Evolutionary conservation across 1,284 basidiomycete genomes (phyloP).

Genomic region (Cutaneotrichosporon spelunceum): DNA sequence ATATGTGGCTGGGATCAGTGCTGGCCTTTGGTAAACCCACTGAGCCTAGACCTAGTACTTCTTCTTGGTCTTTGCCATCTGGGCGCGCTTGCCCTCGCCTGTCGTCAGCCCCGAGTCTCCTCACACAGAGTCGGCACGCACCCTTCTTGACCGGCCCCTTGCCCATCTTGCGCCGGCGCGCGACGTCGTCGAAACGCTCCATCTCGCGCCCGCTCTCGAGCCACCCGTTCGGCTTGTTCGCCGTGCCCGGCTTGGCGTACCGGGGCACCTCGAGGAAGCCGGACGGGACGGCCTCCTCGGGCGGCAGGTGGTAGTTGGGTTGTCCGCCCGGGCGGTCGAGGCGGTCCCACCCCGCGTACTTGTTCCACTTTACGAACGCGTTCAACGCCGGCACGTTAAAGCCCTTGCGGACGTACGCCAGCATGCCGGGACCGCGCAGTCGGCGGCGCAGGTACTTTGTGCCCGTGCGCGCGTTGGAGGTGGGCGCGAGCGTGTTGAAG

Average conservation of each 20-base stretch:
- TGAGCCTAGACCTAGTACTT: slow-evolving; percentile 10
- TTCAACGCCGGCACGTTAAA: slow-evolving; percentile 24
- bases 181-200: slow-evolving; percentile 34
- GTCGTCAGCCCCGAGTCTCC: neutral
- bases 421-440: slow-evolving; percentile 72
- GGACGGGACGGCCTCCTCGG: slow-evolving; percentile 20
- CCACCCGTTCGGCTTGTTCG: slow-evolving; percentile 33
- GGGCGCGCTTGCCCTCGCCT: slow-evolving; percentile 21
- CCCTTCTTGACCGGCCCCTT: slow-evolving; percentile 49
- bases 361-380: slow-evolving; percentile 23
- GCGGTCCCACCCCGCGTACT: slow-evolving; percentile 35
- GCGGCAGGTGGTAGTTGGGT: slow-evolving; percentile 12
- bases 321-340: slow-evolving; percentile 21
- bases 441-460: slow-evolving; percentile 75
- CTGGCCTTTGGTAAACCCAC: neutral
- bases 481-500: slow-evolving; percentile 82
- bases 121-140: too few species aligned
- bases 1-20: slow-evolving; percentile 10
- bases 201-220: slow-evolving; percentile 36
- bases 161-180: slow-evolving; percentile 32
- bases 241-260: slow-evolving; percentile 25
- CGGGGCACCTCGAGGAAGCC: slow-evolving; percentile 35
- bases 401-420: slow-evolving; percentile 60
- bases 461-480: slow-evolving; percentile 69
- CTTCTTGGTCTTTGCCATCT: slow-evolving; percentile 20